Conservation (phyloP, 2,329 filamentous ascomycete genomes). For the Atkinsonella hypoxylon region DNA sequence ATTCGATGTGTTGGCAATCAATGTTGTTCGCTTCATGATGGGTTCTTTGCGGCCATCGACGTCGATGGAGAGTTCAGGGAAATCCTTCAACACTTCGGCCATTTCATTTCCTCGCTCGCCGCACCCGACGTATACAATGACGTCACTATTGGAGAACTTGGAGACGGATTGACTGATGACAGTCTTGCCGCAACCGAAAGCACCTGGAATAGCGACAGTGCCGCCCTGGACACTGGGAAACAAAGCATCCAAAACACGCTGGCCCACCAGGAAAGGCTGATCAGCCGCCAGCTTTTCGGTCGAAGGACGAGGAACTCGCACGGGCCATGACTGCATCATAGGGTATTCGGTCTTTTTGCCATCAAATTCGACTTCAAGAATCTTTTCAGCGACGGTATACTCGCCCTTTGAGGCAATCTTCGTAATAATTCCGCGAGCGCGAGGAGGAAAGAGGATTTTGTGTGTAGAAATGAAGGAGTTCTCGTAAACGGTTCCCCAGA, state of each 20-base stretch:
- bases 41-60: slow-evolving; percentile 91
- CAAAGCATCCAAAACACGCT: slow-evolving; percentile 89
- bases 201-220: slow-evolving; percentile 94
- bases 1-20: slow-evolving; percentile 99
- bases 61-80: slow-evolving; percentile 93
- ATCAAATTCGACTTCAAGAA: slow-evolving; percentile 93
- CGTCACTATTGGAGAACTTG: slow-evolving; percentile 99
- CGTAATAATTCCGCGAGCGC: slow-evolving; percentile 84
- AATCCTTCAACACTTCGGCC: slow-evolving; percentile 99
- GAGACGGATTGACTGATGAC: slow-evolving; percentile 98
- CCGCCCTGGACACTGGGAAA: slow-evolving; percentile 96
- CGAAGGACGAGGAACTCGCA: slow-evolving; percentile 85
- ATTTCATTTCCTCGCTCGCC: slow-evolving; percentile 98
- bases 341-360: slow-evolving; percentile 86
- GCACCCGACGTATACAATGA: slow-evolving; percentile 90
- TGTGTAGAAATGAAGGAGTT: slow-evolving; percentile 92
- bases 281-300: slow-evolving; percentile 86
- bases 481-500: slow-evolving; percentile 90
- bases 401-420: slow-evolving; percentile 79
- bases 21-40: slow-evolving; percentile 98
- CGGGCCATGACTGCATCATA: slow-evolving; percentile 99
- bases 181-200: slow-evolving; percentile 98
- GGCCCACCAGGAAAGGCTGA: slow-evolving; percentile 88
- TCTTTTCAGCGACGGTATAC: slow-evolving; percentile 89
- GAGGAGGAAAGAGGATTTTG: slow-evolving; percentile 83